Percentiles rank a stretch among this genome's conserved stretches.
Conservation (phyloP, 176 grass and related monocot genomes). For the Sorghum bicolor region Sorghum_bicolor_NCBIv3 NC_012871.2:52000001-52000500, state of each 20-base stretch:
- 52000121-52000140: background rate
- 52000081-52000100: too few relatives aligned
- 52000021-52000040: background rate
- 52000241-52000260: background rate
- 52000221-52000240: background rate
- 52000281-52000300: background rate
- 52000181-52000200: background rate
- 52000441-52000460: background rate
- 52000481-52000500: background rate
- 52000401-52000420: background rate
- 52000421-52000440: too few relatives aligned
- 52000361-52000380: background rate
- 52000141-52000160: constrained; percentile 1
- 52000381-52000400: background rate
- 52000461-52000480: background rate
- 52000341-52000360: background rate
- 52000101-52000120: background rate
- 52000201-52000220: background rate
- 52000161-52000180: background rate
- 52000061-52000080: constrained; percentile 21
- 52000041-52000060: background rate
- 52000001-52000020: background rate
- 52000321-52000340: background rate
- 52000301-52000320: background rate
- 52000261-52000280: background rate